Evolutionary conservation across 371 early-diverging fungal genomes (phyloP).

Genomic region (Syncephalis plumigaleata): DNA sequence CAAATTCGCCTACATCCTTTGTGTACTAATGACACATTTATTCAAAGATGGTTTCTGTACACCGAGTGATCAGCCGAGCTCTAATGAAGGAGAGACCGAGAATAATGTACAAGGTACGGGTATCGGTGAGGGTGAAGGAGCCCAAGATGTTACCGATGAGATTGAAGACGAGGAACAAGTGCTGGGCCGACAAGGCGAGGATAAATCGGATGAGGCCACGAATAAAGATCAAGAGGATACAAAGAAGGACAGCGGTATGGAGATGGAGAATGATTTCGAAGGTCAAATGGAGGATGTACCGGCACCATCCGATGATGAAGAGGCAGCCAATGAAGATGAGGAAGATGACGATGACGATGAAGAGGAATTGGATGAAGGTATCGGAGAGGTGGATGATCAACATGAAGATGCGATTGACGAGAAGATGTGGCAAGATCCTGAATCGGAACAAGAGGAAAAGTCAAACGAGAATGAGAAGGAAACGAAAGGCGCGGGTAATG

Average conservation of each 20-base stretch:
- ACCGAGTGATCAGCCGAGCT: slow-evolving; percentile 46
- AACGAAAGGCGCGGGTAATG: slow-evolving; percentile 23
- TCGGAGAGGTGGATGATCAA: slow-evolving; percentile 67
- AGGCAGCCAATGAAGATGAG: slow-evolving; percentile 42
- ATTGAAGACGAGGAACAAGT: slow-evolving; percentile 95
- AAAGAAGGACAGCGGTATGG: slow-evolving; percentile 53
- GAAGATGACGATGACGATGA: slow-evolving; percentile 22
- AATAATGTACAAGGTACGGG: slow-evolving; percentile 72
- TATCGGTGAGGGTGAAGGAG: slow-evolving; percentile 89
- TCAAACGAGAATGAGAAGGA: slow-evolving; percentile 39
- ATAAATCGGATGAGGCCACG: slow-evolving; percentile 26
- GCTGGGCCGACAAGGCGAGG: slow-evolving; percentile 66
- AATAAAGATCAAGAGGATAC: slow-evolving; percentile 65
- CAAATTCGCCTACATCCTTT: slow-evolving; percentile 42
- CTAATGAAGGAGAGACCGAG: slow-evolving; percentile 21
- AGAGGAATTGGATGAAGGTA: slow-evolving; percentile 31
- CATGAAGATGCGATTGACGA: slow-evolving; percentile 88
- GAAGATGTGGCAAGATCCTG: slow-evolving; percentile 93
- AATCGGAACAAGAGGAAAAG: slow-evolving; percentile 51
- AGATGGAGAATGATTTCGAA: slow-evolving; percentile 93
- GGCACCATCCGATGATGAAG: slow-evolving; percentile 12
- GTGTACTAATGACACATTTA: slow-evolving; percentile 49
- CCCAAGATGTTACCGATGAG: slow-evolving; percentile 88
- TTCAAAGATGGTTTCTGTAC: slow-evolving; percentile 74
- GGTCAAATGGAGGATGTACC: slow-evolving; percentile 83